A percentile compares a stretch with the other conserved stretches of the same genome.
phyloP scores from a whole-genome alignment of 331 rosid genomes.

The Pyracantha coccinea region DNA sequence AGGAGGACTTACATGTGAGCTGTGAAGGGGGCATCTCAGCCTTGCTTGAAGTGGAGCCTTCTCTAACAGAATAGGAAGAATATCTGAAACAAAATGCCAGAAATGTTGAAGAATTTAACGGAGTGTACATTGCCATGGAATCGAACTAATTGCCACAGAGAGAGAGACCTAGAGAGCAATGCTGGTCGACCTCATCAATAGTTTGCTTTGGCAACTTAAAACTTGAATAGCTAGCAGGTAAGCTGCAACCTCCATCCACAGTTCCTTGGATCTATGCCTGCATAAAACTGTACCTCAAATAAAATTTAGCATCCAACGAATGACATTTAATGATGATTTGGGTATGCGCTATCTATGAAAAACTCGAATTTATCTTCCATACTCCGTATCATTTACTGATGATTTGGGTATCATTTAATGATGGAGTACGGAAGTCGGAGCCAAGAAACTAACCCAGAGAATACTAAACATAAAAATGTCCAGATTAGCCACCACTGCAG shows the following conservation, averaged over 20 bases:
- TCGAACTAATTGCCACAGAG: background rate
- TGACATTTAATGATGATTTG: background rate
- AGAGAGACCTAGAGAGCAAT: constrained; percentile 48
- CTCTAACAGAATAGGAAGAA: constrained; percentile 38
- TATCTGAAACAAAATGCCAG: constrained; percentile 28
- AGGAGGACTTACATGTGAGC: constrained; percentile 40
- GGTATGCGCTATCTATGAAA: too few relatives aligned
- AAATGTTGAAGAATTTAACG: background rate
- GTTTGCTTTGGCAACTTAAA: constrained; percentile 30
- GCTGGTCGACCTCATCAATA: constrained; percentile 27
- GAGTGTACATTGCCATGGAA: too few relatives aligned
- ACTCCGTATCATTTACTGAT: too few relatives aligned
- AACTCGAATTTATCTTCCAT: too few relatives aligned
- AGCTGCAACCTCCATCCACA: constrained; percentile 27
- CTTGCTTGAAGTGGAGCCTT: constrained; percentile 37
- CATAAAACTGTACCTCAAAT: background rate
- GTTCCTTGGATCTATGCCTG: constrained; percentile 19
- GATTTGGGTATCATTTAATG: too few relatives aligned
- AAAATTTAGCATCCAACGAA: background rate
- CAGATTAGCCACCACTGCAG: background rate
- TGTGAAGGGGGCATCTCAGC: constrained; percentile 20
- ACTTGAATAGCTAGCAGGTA: constrained; percentile 28
- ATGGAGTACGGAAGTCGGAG: too few relatives aligned
- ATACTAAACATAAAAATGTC: background rate
- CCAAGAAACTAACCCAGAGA: background rate